Evolutionary conservation across 305 asterid species (phyloP), one percentile per base, ranked within the genome.

Genomic region (Fraxinus baroniana): DNA sequence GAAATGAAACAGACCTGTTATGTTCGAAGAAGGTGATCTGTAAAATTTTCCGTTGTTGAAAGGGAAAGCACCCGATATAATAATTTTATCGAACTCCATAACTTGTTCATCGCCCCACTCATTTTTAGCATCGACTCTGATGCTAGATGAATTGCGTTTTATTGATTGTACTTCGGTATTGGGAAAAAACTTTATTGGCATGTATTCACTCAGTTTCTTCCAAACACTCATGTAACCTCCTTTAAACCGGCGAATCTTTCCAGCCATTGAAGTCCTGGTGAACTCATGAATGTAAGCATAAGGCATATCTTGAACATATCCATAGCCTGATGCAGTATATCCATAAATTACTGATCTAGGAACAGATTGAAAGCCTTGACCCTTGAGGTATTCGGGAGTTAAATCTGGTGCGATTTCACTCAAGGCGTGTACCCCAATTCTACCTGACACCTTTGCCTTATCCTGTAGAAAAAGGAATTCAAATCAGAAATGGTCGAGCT

Each of bases 311-410:
- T 90, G 92, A 74, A 91, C 90, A 79, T 88, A 94, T 70, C 98
- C 98, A 78, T 94, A 94, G 57, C 98, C 97, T 8, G 98, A 94
- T 35, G 98, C 98, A n/a, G 98, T 91, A 80, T 90, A 94, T 12
- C 98, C 98, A 66, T 89, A 89, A 74, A 88, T 87, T 66, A 94
- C 98, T 64, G 98, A 92, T 88, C 89, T 94, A 4, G 98, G 97
- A 71, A 92, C 90, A 4, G 90, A 87, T 78, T 84, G 81, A 71
- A 94, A 81, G 71, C 97, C 95, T 37, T 84, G 89, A 5, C 64
- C 80, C 80, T 91, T 89, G 62, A 94, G 95, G 80, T 90, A 92
- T 41, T 81, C 86, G 0, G 95, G 91, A 68, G 94, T 91, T 79
- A 86, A 79, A 60, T 91, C 95, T 30, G 98, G 89, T 7, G 98